Evolutionary conservation across 371 early-diverging fungal genomes (phyloP), one percentile per base, ranked within the genome.

Genomic region (Sporodiniella umbellata): DNA sequence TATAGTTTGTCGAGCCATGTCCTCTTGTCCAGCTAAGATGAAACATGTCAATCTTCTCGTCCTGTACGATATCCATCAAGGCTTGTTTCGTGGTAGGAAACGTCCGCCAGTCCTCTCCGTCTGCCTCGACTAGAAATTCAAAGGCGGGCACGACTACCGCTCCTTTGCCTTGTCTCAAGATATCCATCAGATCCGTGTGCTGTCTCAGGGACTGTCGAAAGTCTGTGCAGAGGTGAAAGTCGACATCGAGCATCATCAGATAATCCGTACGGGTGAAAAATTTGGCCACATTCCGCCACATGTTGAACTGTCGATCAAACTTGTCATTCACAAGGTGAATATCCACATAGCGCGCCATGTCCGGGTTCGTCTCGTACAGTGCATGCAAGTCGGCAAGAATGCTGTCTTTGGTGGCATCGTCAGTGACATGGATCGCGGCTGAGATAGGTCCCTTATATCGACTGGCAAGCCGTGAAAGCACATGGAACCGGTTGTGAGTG

Each of bases 131-230:
- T 1, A 72, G 66, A 49, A 72, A 86, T 49, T 86, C 86, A 45
- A 86, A 86, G 4, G 86, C 86, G 31, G 85, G 85, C 2, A 86
- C 70, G 1, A 86, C 80, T 2, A 84, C 60, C 0, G 81, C 86
- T 2, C 72, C 75, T 42, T 67, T 76, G 7, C 78, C 79, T 14
- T 58, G 31, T 21, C 75, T 54, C 51, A 81, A 58, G 18, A 66
- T 58, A 0, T 65, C 53, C 62, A 78, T 72, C 14, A 76, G 63
- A n/a, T 56, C 54, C 10, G 70, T 58, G 18, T 72, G 59, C 22
- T 64, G 55, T 21, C 65, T 67, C 11, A 81, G 59, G 1, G 68
- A 67, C 14, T 64, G 45, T 51, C 81, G 69, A 25, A 86, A 64
- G 43, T 84, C 78, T 23, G 83, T 84, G 53, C 84, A 81, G 19